Base-by-base conservation (phyloP, 495 filamentous ascomycete genomes). In the Articulospora tetracladia region DNA sequence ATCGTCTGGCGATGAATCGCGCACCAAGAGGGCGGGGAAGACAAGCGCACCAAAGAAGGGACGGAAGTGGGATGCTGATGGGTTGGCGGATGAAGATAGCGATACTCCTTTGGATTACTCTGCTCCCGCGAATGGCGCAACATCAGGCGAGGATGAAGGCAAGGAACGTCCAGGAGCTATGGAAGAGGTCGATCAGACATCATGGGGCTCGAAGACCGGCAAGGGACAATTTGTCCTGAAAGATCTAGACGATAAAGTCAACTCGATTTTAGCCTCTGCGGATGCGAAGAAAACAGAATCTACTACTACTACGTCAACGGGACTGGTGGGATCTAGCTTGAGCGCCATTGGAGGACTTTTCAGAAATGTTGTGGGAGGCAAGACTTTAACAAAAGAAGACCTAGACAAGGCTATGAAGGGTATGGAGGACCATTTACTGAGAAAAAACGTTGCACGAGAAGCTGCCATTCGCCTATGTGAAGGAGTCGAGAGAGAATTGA, bases 371-470 rank as follows among this genome's bases (percentile, higher is more conserved):
- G 87, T 98, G 6, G 94, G 94, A 47, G 94, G 95, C 22, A 97
- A 97, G 75, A 86, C 87, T 3, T 73, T 98, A 66, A 95, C 91
- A 0, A 89, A 92, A 66, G 79, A 86, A 41, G 92, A 97, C 64
- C 77, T 98, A 20, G 87, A 91, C 50, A 96, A 95, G 71, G 88
- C 94, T 8, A 84, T 98, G 76, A 91, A 91, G 70, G 89, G 86
- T 6, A 98, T 98, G 94, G 90, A 96, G 62, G 92, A 96, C 55
- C 95, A 98, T 74, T 80, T 98, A 4, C 72, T 97, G 48, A 88
- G 87, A 72, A 98, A 98, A 79, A 98, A 98, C 67, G 93, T 98
- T 48, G 95, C 94, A 8, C 87, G 89, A 41, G 93, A 97, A 76
- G 94, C 94, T 28, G 95, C 94, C 8, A 81, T 95, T 34, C 89